These are phyloP conservation scores for Acanthamoeba triangularis DNA, from an alignment of 208 protist genomes.

Conservation along the genomic window DNA sequence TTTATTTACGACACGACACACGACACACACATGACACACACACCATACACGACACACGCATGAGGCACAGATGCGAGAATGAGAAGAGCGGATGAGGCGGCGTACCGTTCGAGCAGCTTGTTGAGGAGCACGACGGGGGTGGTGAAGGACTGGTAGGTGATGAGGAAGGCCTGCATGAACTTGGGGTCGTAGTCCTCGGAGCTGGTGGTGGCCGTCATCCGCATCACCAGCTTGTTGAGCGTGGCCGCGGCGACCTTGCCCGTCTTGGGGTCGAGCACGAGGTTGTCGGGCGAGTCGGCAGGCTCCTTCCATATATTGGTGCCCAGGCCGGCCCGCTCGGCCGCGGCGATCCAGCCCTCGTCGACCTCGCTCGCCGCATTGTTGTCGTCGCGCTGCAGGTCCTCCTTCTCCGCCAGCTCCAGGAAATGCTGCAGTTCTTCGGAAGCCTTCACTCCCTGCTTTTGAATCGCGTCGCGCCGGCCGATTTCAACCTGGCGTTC, in stretches of 20 bases:
- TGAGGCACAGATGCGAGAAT: background rate
- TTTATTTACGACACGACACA: background rate
- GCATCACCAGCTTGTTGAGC: conserved; percentile 65
- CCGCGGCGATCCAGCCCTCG: conserved; percentile 42
- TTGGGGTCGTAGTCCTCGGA: conserved; percentile 62
- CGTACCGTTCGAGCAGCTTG: conserved; percentile 75
- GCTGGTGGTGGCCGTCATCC: conserved; percentile 66
- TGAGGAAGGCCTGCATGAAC: conserved; percentile 41
- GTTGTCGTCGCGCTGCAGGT: conserved; percentile 1
- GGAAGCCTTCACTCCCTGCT: background rate
- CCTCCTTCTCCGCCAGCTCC: conserved; percentile 41
- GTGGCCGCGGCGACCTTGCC: conserved; percentile 45
- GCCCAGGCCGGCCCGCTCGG: conserved; percentile 38
- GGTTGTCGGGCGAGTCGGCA: conserved; percentile 56
- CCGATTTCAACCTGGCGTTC: conserved; percentile 44
- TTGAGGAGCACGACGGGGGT: conserved; percentile 37
- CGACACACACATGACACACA: background rate
- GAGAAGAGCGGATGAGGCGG: background rate
- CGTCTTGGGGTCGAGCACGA: conserved; percentile 60
- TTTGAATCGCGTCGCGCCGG: background rate
- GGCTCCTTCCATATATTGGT: conserved; percentile 78
- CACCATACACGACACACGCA: background rate
- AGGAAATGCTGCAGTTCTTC: conserved; percentile 33
- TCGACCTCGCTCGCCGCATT: conserved; percentile 41
- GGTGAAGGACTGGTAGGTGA: conserved; percentile 77